Percentiles rank a stretch among this genome's conserved stretches.
These are phyloP conservation scores for Pisolithus microcarpus DNA, from an alignment of 768 basidiomycete genomes.

Conservation along the genomic window DNA sequence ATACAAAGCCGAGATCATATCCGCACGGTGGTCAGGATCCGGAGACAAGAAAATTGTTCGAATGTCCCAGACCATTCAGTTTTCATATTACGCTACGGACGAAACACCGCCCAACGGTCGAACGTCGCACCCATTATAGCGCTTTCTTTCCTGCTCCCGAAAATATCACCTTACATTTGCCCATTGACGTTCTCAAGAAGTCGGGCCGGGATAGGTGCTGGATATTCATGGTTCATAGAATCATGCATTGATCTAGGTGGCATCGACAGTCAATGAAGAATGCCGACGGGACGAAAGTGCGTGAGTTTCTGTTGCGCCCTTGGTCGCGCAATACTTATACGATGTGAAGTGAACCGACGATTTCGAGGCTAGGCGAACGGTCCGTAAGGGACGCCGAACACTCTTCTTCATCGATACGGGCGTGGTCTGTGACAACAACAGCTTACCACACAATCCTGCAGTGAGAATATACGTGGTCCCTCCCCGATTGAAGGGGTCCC, in stretches of 20 bases:
- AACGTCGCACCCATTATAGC: conserved; percentile 98
- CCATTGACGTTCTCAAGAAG: conserved; percentile 42
- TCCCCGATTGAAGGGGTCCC: too few species aligned
- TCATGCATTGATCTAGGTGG: conserved; percentile 91
- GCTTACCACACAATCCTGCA: too few species aligned
- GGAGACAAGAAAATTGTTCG: conserved; percentile 78
- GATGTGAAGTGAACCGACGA: too few species aligned
- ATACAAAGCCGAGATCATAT: conserved; percentile 63
- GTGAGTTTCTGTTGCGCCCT: not conserved
- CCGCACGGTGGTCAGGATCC: conserved; percentile 77
- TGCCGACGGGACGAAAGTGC: conserved; percentile 81
- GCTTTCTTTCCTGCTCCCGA: conserved; percentile 44
- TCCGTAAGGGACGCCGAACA: too few species aligned
- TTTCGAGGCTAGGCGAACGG: too few species aligned
- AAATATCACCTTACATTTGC: not conserved
- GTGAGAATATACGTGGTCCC: too few species aligned
- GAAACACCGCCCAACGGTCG: conserved; percentile 58
- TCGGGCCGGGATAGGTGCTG: conserved; percentile 35
- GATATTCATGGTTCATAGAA: conserved; percentile 83
- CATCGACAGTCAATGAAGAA: conserved; percentile 77
- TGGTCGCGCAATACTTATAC: too few species aligned
- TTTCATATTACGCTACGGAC: not conserved
- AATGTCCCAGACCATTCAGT: conserved; percentile 6
- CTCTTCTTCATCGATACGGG: too few species aligned
- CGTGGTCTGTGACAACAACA: too few species aligned